Conservation (phyloP, 371 early-diverging fungal species). For the Rhizopus microsporus region DNA sequence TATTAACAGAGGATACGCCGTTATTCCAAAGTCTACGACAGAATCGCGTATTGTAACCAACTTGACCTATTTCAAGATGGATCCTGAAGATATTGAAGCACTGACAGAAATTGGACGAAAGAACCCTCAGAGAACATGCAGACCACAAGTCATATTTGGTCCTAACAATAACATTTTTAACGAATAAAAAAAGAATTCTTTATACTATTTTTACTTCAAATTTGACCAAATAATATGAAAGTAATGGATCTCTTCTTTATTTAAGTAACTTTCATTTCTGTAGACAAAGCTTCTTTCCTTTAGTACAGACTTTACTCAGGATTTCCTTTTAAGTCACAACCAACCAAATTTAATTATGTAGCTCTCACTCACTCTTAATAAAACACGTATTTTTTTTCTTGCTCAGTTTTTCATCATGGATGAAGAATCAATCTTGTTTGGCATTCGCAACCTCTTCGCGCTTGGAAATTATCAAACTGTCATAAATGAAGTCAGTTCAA, state of each 20-base stretch:
- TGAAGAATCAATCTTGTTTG: conserved; percentile 64
- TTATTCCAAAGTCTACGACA: conserved; percentile 61
- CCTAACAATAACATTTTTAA: conserved; percentile 1
- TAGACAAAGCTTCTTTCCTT: too few relatives aligned
- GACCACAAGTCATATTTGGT: background rate
- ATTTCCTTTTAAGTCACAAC: too few relatives aligned
- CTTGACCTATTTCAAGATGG: conserved; percentile 36
- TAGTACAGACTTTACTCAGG: too few relatives aligned
- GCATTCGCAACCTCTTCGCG: conserved; percentile 69
- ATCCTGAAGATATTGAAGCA: conserved; percentile 30
- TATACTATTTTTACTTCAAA: background rate
- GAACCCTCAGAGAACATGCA: conserved; percentile 25
- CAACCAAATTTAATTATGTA: too few relatives aligned
- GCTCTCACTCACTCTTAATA: background rate
- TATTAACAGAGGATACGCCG: conserved; percentile 65
- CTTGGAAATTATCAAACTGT: conserved; percentile 70
- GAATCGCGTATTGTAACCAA: conserved; percentile 51
- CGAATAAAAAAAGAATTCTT: background rate
- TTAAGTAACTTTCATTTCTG: too few relatives aligned
- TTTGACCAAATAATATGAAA: background rate
- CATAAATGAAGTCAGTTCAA: conserved; percentile 67
- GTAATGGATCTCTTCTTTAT: too few relatives aligned
- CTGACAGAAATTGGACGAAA: conserved; percentile 36
- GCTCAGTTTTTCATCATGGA: conserved; percentile 31
- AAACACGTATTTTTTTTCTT: background rate